Evolutionary conservation across 164 flowering plant genomes (phyloP).

Genomic region (Kingdonia uniflora): DNA sequence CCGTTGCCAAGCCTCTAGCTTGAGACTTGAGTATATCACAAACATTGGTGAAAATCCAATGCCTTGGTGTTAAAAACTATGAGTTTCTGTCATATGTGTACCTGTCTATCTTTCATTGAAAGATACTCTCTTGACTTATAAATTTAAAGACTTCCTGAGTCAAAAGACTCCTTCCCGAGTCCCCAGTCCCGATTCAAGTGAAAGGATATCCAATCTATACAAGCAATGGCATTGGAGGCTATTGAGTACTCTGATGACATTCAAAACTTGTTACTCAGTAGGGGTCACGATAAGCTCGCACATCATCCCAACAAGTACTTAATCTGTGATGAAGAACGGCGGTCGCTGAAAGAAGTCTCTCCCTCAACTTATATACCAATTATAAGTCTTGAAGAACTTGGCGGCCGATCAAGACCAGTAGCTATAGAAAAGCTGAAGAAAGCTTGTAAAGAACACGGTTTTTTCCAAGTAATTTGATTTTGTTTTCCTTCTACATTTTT

Average conservation of each 20-base stretch:
- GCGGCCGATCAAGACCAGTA: constrained; percentile 4
- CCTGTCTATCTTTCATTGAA: too few relatives aligned
- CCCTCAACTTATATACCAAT: neutral
- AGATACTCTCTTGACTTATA: too few relatives aligned
- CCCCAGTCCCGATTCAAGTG: too few relatives aligned
- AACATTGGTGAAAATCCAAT: too few relatives aligned
- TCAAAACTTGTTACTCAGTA: neutral
- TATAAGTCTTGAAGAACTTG: constrained; percentile 4
- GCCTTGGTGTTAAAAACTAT: too few relatives aligned
- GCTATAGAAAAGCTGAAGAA: constrained; percentile 5
- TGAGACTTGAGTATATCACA: too few relatives aligned
- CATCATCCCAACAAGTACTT: neutral
- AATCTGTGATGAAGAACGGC: constrained; percentile 3
- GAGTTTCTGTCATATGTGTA: too few relatives aligned
- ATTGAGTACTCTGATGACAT: neutral
- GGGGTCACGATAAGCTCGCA: neutral
- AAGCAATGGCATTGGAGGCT: neutral
- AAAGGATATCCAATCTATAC: neutral
- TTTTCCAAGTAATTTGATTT: neutral
- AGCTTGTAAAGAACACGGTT: constrained; percentile 6
- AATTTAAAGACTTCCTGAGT: too few relatives aligned
- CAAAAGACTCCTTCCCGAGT: too few relatives aligned
- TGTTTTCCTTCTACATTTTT: neutral
- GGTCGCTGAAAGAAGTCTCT: constrained; percentile 1
- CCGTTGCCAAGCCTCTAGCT: too few relatives aligned